Evolutionary conservation across 1,139 yeast genomes (phyloP), one percentile per base, ranked within the genome.

Genomic region (Taphrina populina): DNA sequence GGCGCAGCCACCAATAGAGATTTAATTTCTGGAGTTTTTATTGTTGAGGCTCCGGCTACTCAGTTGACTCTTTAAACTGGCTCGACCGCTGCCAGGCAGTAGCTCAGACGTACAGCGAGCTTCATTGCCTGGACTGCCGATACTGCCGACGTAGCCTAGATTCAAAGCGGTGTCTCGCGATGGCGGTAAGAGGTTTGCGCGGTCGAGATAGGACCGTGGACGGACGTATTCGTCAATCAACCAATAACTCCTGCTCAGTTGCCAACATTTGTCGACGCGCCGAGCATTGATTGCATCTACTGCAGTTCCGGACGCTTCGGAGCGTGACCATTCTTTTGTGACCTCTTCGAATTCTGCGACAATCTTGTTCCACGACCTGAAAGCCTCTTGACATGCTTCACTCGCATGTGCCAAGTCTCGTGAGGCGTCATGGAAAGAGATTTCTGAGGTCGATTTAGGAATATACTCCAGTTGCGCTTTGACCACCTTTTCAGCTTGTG

Each of bases 221-320:
- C 54, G 45, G 20, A 49, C 46, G 17, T 17, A 49, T 19, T 39
- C 36, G 26, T 49, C 54, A 32, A 49, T 49, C 37, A 39, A 23
- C 54, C 54, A 49, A 13, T 49, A 49, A 24, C 46, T 49, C 23
- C 23, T 33, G 27, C 46, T 41, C 33, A 49, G 17, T 33, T 24
- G 37, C 54, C 54, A 49, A 6, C 17, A 11, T 7, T 33, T 15
- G 29, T 30, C 46, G 13, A 29, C 43, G 8, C 54, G 21, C 5
- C 29, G 29, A 6, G 20, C 33, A 10, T 30, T 21, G 3, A 49
- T 39, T 23, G 34, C 35, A 13, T 32, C 46, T 13, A 49, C 23
- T 4, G 44, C 39, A 13, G 46, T 23, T 8, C 30, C 44, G 1
- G 39, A 24, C 3, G 44, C 46, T 5, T 26, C n/a, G 29, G 54